Evolutionary conservation across 2,329 filamentous ascomycete species (phyloP), one percentile per base, ranked within the genome.

Genomic region (Pseudogymnoascus sp.): DNA sequence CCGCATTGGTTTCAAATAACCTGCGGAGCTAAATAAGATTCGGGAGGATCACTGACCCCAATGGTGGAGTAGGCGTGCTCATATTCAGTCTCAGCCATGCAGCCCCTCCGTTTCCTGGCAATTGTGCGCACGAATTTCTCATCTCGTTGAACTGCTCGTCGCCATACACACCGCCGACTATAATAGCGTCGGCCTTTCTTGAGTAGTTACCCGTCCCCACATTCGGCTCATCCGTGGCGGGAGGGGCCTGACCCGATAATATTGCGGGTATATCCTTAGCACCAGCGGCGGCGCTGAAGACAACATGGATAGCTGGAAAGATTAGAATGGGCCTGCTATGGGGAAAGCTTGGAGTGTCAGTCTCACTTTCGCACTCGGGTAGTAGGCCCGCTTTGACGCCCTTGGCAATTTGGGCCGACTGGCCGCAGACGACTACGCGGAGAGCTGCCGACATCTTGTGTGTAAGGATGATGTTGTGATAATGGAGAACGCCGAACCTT

Each of bases 51-150:
- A 53, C 46, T 53, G 7, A 53, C 16, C 66, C 67, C 2, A 68
- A n/a, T 12, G 66, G 64, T n/a, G 65, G 65, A 8, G 59, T 66
- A 5, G 66, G 64, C 10, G 65, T 62, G 25, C 61, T 63, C 34
- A 64, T 59, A 64, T 69, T 66, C 4, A 65, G 66, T 63, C 63
- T 64, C 59, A 69, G 62, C 66, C 66, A 69, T 21, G 66, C 65
- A 2, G 66, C 63, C 18, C 61, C 59, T 60, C 64, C 64, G 7
- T 56, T 53, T 14, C 66, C 66, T 53, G 46, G 46, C 14, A 53
- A 31, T 16, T 53, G n/a, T 12, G 60, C 59, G 56, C 62, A 66
- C 0, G 62, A 64, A 11, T 64, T 50, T 23, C 46, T 61, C 65
- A 69, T 67, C 18, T 63, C 53, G 5, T 67, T 46, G 7, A 68